Conservation (phyloP, 257 asterid genomes). For the Solanum phureja region DNA sequence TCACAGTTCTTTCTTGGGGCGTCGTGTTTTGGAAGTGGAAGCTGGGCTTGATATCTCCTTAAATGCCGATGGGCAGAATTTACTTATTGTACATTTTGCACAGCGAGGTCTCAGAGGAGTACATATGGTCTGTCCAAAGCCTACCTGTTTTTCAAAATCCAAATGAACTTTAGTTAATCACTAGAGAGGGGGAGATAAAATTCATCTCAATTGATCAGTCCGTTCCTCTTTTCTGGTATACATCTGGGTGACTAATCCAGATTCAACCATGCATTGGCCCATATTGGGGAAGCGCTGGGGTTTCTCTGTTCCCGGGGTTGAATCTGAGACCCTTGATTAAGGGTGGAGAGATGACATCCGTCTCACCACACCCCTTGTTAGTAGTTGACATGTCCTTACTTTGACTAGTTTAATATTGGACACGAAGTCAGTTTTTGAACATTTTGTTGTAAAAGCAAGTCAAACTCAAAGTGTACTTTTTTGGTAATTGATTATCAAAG, state of each 20-base stretch:
- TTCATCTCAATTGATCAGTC: too few relatives aligned
- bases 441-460: background rate
- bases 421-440: background rate
- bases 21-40: constrained; percentile 26
- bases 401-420: background rate
- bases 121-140: constrained; percentile 90
- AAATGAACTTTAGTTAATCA: background rate
- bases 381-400: background rate
- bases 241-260: too few relatives aligned
- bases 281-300: background rate
- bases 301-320: too few relatives aligned
- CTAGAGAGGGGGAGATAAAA: too few relatives aligned
- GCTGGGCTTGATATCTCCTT: constrained; percentile 47
- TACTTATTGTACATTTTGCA: constrained; percentile 43
- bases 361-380: background rate
- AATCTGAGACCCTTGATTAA: background rate
- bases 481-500: background rate
- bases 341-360: background rate
- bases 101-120: constrained; percentile 88
- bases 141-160: constrained; percentile 38
- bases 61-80: constrained; percentile 83
- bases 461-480: background rate
- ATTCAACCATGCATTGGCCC: too few relatives aligned
- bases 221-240: too few relatives aligned
- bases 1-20: background rate